These are phyloP conservation scores for Triangularia setosa DNA, from an alignment of 2,329 filamentous ascomycete genomes.

Conservation along the genomic window DNA sequence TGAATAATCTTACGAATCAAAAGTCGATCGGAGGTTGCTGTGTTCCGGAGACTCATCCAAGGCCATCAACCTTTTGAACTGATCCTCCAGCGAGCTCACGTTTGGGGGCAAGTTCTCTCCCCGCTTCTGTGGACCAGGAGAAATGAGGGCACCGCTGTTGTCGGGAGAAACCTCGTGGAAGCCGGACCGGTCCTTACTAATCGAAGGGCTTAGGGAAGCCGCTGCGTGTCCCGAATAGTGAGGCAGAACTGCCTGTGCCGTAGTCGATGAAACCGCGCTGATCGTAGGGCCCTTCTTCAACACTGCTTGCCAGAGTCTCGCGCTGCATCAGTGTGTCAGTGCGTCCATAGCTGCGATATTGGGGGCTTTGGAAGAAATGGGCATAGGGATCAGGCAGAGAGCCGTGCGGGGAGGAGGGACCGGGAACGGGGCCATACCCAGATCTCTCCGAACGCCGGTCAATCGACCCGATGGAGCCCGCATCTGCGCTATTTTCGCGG, in stretches of 20 bases:
- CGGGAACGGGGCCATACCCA: slow-evolving; percentile 29
- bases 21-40: slow-evolving; percentile 6
- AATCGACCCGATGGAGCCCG: slow-evolving; percentile 12
- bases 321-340: slow-evolving; percentile 24
- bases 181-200: slow-evolving; percentile 23
- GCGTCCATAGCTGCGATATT: neutral
- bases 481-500: slow-evolving; percentile 19
- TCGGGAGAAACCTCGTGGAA: slow-evolving; percentile 20
- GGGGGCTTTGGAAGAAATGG: neutral
- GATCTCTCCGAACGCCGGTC: slow-evolving; percentile 25
- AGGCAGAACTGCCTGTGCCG: slow-evolving; percentile 51
- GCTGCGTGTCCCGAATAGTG: slow-evolving; percentile 51
- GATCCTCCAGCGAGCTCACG: slow-evolving; percentile 31
- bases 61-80: slow-evolving; percentile 21
- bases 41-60: slow-evolving; percentile 15
- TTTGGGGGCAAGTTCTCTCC: slow-evolving; percentile 45
- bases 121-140: slow-evolving; percentile 33
- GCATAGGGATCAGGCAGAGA: slow-evolving; percentile 1
- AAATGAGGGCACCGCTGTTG: slow-evolving; percentile 17
- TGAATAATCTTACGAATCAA: neutral
- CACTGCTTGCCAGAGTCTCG: slow-evolving; percentile 48
- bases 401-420: neutral
- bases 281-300: slow-evolving; percentile 51
- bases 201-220: slow-evolving; percentile 33
- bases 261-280: slow-evolving; percentile 50